Conservation (phyloP, 1,284 basidiomycete genomes). For the Cerrena zonata region DNA sequence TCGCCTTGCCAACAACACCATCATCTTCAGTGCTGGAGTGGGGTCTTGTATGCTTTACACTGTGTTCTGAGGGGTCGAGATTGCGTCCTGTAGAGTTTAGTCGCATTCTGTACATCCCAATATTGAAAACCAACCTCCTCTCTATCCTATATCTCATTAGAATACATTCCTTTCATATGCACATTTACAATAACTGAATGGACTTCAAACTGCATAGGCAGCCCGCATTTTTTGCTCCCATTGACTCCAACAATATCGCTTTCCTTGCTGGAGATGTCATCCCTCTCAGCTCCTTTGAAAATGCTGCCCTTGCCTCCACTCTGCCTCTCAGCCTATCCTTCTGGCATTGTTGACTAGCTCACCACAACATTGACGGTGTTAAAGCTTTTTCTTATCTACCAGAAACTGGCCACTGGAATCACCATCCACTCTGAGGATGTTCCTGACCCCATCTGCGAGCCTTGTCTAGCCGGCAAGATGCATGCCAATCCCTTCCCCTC, state of each 20-base stretch:
- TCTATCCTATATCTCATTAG: conserved; percentile 22
- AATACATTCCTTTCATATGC: conserved; percentile 10
- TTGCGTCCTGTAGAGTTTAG: conserved; percentile 22
- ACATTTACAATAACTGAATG: conserved; percentile 11
- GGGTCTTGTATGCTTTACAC: conserved; percentile 29
- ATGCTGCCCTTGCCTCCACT: conserved; percentile 7
- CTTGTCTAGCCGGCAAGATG: conserved; percentile 21
- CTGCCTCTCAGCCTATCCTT: conserved; percentile 12
- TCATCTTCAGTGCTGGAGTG: conserved; percentile 26
- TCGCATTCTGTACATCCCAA: conserved; percentile 31
- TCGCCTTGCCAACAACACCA: conserved; percentile 20
- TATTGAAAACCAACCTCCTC: conserved; percentile 27
- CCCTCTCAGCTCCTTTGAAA: conserved; percentile 14
- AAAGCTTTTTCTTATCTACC: background rate
- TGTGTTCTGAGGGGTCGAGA: conserved; percentile 14
- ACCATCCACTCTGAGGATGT: conserved; percentile 8
- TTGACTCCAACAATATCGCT: conserved; percentile 14
- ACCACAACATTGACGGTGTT: conserved; percentile 3
- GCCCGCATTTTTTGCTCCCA: conserved; percentile 11
- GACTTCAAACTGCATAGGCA: conserved; percentile 9
- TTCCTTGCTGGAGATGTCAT: conserved; percentile 14
- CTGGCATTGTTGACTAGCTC: conserved; percentile 16
- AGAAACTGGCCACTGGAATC: conserved; percentile 8
- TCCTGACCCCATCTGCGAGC: conserved; percentile 20
- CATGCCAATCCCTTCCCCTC: conserved; percentile 13